A percentile compares a stretch with the other conserved stretches of the same genome.
These are phyloP conservation scores for Tolypocladium tropicale DNA, from an alignment of 2,329 filamentous ascomycete genomes.

Conservation along the genomic window DNA sequence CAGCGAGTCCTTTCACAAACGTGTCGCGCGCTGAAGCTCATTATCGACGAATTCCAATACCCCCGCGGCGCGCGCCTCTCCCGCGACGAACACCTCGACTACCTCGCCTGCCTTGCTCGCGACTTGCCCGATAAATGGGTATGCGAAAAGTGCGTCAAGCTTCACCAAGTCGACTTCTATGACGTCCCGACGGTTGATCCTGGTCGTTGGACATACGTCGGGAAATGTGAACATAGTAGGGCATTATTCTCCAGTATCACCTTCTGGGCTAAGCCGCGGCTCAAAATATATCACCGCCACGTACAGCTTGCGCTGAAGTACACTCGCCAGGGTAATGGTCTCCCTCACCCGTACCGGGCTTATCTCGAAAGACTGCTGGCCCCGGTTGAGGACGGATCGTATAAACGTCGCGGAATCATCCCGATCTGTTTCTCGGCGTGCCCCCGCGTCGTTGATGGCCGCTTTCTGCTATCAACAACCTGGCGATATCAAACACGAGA, in stretches of 20 bases:
- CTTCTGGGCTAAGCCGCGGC: too few species aligned
- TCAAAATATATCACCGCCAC: too few species aligned
- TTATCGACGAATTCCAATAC: background rate
- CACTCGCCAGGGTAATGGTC: background rate
- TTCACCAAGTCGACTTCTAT: background rate
- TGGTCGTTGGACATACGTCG: too few species aligned
- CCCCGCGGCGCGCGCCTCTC: background rate
- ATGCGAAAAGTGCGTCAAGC: conserved; percentile 4
- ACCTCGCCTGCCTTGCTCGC: conserved; percentile 2
- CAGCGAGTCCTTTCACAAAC: background rate
- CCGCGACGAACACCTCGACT: background rate
- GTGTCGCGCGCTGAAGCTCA: background rate
- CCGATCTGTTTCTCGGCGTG: background rate
- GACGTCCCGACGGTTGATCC: background rate
- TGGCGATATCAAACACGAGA: background rate
- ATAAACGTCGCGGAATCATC: background rate
- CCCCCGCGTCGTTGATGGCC: conserved; percentile 4
- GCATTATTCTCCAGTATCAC: background rate
- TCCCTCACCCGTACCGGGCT: background rate
- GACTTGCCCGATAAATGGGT: conserved; percentile 6
- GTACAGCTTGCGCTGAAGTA: conserved; percentile 7
- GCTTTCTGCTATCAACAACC: conserved; percentile 4
- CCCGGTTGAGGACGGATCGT: background rate
- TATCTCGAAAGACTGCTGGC: conserved; percentile 2
- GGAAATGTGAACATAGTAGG: too few species aligned